phyloP scores from a whole-genome alignment of 371 early-diverging fungal species.

The Smittium culicis region DNA sequence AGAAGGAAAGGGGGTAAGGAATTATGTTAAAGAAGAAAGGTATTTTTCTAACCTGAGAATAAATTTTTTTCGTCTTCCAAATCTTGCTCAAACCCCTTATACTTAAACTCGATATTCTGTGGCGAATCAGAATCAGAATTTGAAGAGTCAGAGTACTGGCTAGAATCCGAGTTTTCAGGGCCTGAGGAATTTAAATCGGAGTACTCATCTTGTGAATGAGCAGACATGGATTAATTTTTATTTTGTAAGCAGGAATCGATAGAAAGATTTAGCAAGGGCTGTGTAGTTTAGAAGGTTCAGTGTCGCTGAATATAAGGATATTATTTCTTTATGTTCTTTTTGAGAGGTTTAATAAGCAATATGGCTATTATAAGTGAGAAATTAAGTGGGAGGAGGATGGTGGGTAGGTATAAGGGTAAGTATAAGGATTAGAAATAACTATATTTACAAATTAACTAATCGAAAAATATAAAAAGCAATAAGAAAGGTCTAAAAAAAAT shows the following conservation, averaged over 20 bases:
- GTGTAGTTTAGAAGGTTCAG: neutral
- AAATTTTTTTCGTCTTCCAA: neutral
- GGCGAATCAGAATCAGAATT: no score
- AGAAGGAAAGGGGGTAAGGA: no score
- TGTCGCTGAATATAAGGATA: neutral
- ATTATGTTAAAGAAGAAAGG: no score
- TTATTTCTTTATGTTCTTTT: no score
- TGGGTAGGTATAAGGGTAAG: no score
- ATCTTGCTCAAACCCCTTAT: constrained; percentile 1
- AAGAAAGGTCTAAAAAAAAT: no score
- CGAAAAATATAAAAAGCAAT: no score
- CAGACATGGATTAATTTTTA: neutral
- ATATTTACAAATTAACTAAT: no score
- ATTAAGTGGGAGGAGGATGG: no score
- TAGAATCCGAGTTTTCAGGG: neutral
- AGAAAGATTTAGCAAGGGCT: neutral
- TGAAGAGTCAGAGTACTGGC: neutral
- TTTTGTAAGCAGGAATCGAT: neutral
- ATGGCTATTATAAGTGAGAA: no score
- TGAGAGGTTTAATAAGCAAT: no score
- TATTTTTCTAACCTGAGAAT: neutral
- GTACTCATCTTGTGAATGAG: neutral
- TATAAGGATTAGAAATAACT: no score
- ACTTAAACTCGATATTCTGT: neutral
- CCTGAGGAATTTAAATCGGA: neutral